Evolutionary conservation across 2,329 filamentous ascomycete species (phyloP), one percentile per base, ranked within the genome.

Genomic region (Hypoxylon sp.): DNA sequence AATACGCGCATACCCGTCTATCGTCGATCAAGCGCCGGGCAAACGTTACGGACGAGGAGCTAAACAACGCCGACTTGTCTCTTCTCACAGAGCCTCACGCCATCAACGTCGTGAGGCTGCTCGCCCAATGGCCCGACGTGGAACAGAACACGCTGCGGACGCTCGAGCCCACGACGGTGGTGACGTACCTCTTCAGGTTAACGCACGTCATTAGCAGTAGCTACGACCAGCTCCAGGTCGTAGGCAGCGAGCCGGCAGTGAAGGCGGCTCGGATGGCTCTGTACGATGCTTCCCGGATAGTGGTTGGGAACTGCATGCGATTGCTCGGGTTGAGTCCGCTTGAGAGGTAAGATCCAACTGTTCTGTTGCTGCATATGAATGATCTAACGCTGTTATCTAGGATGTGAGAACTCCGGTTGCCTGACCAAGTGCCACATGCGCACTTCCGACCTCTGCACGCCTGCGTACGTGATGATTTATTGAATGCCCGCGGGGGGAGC

Each of bases 91-190:
- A 88, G 72, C 73, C 78, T 20, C 86, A 89, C 68, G 72, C 72
- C 8, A 71, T 84, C 20, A 83, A 88, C 64, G 78, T 90, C 10
- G 78, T 92, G 63, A 86, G 92, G 26, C 81, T 90, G 41, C 82
- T 96, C n/a, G 83, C 88, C 7, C 89, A 92, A 71, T 96, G 90
- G 83, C 92, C 92, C 2, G 92, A 96, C 68, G 89, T 92, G 4
- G 86, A 96, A 56, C 81, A 88, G 70, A 94, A 94, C 75, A 93
- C 92, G 0, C 80, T 95, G 67, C 91, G 90, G 80, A 96, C 91
- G 0, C 83, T 92, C 18, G 92, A 96, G 73, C 88, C 88, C 0
- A 83, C 85, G 1, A 89, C 86, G 0, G 79, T 89, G 35, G 75
- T 90, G 31, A 85, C 83, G 3, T 75, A 75, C 60, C 67, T 75